Conservation (phyloP, 2,329 filamentous ascomycete species). For the Macrophomina pseudophaseolina region DNA sequence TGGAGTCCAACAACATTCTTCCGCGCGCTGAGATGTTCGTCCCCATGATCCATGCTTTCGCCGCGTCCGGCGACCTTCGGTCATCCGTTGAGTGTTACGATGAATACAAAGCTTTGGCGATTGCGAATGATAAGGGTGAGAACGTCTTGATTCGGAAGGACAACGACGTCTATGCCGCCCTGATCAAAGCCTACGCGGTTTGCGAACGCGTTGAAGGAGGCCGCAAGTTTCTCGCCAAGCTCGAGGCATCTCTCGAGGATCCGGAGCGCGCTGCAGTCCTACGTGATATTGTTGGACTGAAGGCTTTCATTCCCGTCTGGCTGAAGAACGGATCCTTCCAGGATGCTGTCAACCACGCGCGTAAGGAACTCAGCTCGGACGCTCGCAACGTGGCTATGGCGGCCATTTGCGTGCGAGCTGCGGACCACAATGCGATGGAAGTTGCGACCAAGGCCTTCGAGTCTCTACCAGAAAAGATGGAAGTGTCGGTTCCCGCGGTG, state of each 20-base stretch:
- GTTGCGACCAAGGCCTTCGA: constrained; percentile 66
- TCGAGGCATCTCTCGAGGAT: constrained; percentile 63
- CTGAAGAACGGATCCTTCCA: constrained; percentile 71
- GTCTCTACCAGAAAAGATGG: constrained; percentile 54
- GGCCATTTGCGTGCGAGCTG: constrained; percentile 75
- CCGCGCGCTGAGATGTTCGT: constrained; percentile 85
- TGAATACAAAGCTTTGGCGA: constrained; percentile 87
- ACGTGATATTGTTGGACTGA: constrained; percentile 71
- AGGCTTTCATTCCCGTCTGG: constrained; percentile 80
- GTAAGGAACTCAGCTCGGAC: constrained; percentile 63
- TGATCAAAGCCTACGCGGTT: constrained; percentile 86
- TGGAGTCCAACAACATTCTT: constrained; percentile 77
- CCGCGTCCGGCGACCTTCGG: constrained; percentile 76
- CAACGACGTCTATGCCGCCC: constrained; percentile 83
- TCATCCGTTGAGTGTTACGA: constrained; percentile 95
- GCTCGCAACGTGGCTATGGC: constrained; percentile 69
- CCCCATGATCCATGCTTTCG: constrained; percentile 94
- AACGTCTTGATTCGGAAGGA: constrained; percentile 75
- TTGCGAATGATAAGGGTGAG: constrained; percentile 78
- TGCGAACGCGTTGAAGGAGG: constrained; percentile 82
- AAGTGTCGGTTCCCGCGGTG: constrained; percentile 64
- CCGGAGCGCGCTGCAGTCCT: constrained; percentile 63
- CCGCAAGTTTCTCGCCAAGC: constrained; percentile 81
- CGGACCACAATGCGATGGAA: constrained; percentile 74
- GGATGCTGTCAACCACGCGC: constrained; percentile 76